Evolutionary conservation across 306 rosid species (phyloP).

Genomic region (Nissolia schottii): DNA sequence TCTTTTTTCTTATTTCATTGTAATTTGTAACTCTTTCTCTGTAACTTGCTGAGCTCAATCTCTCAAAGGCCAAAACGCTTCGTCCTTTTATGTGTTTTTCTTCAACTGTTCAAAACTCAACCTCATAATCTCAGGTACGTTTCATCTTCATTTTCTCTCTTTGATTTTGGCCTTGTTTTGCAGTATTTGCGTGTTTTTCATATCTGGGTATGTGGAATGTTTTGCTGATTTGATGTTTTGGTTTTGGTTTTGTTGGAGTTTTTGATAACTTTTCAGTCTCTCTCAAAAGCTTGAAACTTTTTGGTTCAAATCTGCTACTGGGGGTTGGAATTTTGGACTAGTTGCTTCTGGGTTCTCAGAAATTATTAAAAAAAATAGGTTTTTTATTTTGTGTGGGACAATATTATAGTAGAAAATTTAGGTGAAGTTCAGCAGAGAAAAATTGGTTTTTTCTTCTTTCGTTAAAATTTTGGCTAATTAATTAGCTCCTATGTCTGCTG

Average conservation of each 20-base stretch:
- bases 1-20: neutral
- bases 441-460: neutral
- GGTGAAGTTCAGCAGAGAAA: neutral
- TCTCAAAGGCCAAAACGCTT: neutral
- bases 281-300: neutral
- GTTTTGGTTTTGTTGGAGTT: neutral
- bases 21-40: neutral
- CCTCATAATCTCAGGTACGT: conserved; percentile 25
- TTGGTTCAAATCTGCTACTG: neutral
- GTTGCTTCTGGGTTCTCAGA: neutral
- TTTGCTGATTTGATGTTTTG: neutral
- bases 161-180: neutral
- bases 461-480: neutral
- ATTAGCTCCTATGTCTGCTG: neutral
- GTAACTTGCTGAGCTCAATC: neutral
- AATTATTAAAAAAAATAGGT: neutral
- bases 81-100: neutral
- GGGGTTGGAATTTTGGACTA: neutral
- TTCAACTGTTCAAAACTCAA: neutral
- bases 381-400: neutral
- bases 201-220: neutral
- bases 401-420: neutral
- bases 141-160: neutral
- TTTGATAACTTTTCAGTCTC: neutral
- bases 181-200: neutral